phyloP scores from a whole-genome alignment of 306 rosid genomes.

The Trichosanthes truncata region DNA sequence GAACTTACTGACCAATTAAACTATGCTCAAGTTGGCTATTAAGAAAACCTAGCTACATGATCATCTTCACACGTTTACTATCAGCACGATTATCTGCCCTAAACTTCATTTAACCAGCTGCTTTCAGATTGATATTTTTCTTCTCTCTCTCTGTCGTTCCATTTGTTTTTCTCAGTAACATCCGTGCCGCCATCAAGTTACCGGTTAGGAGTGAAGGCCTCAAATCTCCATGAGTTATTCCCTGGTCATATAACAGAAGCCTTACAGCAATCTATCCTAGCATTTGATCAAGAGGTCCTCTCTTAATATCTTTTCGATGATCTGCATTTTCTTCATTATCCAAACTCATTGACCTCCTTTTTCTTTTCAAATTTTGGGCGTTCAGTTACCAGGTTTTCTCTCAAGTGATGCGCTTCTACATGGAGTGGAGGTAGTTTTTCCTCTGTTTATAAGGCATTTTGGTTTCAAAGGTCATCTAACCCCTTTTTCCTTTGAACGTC shows the following conservation, averaged over 20 bases:
- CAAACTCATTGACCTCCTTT: background rate
- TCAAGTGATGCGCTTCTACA: conserved; percentile 86
- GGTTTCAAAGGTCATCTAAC: background rate
- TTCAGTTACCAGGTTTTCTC: conserved; percentile 89
- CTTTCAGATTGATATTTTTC: background rate
- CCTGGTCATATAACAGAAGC: conserved; percentile 61
- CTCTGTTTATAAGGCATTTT: background rate
- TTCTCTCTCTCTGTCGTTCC: background rate
- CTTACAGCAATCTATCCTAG: conserved; percentile 57
- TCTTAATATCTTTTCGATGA: background rate
- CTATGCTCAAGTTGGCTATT: background rate
- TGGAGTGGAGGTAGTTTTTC: conserved; percentile 78
- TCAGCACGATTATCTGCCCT: background rate
- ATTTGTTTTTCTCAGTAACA: conserved; percentile 37
- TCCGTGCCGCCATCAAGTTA: conserved; percentile 83
- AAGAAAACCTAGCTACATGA: no score
- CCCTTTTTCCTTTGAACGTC: background rate
- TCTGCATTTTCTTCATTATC: background rate
- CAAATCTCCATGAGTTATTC: conserved; percentile 64
- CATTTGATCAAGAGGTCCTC: conserved; percentile 76
- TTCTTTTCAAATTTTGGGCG: conserved; percentile 16
- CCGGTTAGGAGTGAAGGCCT: conserved; percentile 90
- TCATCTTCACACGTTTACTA: background rate
- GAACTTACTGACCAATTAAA: background rate
- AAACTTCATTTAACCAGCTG: background rate